phyloP scores from a whole-genome alignment of 352 stramenopile species.

The Pythium aquatile region DNA sequence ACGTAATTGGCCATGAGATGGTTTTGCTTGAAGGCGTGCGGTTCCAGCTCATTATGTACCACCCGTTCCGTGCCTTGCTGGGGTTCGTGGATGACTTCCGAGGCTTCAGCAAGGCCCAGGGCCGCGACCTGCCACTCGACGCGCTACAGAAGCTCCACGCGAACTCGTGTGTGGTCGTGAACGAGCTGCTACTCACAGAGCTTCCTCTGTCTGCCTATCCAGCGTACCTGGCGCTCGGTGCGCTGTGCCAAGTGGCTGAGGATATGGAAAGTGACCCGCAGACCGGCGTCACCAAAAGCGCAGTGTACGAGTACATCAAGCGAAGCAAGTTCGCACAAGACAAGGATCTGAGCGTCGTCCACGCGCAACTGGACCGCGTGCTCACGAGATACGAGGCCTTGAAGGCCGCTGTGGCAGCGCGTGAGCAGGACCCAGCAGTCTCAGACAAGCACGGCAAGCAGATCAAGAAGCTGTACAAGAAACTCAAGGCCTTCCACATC shows the following conservation, averaged over 20 bases:
- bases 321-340: slow-evolving; percentile 69
- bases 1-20: slow-evolving; percentile 89
- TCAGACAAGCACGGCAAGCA: slow-evolving; percentile 50
- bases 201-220: slow-evolving; percentile 64
- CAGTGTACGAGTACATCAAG: slow-evolving; percentile 62
- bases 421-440: slow-evolving; percentile 34
- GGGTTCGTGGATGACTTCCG: slow-evolving; percentile 87
- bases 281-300: slow-evolving; percentile 29
- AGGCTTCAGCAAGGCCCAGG: slow-evolving; percentile 58
- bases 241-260: slow-evolving; percentile 53
- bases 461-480: slow-evolving; percentile 86
- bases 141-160: slow-evolving; percentile 79
- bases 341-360: slow-evolving; percentile 40
- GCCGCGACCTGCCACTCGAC: slow-evolving; percentile 58
- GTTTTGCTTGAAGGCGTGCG: slow-evolving; percentile 81
- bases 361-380: slow-evolving; percentile 37
- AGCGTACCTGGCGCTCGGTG: slow-evolving; percentile 65
- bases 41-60: slow-evolving; percentile 90
- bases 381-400: slow-evolving; percentile 31
- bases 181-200: slow-evolving; percentile 78
- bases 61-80: slow-evolving; percentile 77
- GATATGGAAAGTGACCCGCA: slow-evolving; percentile 40
- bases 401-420: slow-evolving; percentile 36
- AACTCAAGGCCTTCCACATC: slow-evolving; percentile 81
- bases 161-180: slow-evolving; percentile 66